phyloP scores from a whole-genome alignment of 257 asterid genomes.

The Fraxinus quadrangulata region DNA sequence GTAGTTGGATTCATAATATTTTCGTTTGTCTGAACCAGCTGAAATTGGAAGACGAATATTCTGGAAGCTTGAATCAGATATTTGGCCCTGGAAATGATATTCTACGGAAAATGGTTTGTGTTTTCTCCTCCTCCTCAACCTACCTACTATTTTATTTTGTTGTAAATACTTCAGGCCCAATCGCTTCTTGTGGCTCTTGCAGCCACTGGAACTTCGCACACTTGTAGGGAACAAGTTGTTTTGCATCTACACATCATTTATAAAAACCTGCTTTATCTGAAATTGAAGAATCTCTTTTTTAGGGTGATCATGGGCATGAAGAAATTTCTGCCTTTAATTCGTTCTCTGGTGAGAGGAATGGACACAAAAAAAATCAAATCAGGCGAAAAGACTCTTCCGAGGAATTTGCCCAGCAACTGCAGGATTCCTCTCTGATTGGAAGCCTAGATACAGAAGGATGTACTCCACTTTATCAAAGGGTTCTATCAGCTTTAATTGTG shows the following conservation, averaged over 20 bases:
- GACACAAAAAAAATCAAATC: constrained; percentile 38
- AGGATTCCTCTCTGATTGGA: constrained; percentile 44
- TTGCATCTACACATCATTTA: constrained; percentile 10
- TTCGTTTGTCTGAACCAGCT: constrained; percentile 47
- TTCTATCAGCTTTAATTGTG: constrained; percentile 79
- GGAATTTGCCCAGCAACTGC: constrained; percentile 54
- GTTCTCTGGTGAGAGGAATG: constrained; percentile 45
- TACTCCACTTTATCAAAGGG: constrained; percentile 83
- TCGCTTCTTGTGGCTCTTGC: constrained; percentile 13
- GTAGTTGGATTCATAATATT: constrained; percentile 21
- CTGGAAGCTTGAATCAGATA: constrained; percentile 40
- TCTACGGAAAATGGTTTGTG: constrained; percentile 44
- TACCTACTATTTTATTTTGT: constrained; percentile 4
- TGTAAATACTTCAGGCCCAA: neutral
- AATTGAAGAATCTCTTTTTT: constrained; percentile 22
- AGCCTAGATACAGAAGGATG: constrained; percentile 43
- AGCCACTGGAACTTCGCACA: constrained; percentile 8
- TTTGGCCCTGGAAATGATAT: constrained; percentile 34
- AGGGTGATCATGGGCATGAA: constrained; percentile 52
- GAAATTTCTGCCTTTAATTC: constrained; percentile 44
- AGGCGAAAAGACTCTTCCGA: constrained; percentile 40
- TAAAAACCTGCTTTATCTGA: constrained; percentile 20
- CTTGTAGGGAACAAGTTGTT: constrained; percentile 4
- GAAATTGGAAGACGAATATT: constrained; percentile 47
- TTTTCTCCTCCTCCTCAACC: constrained; percentile 9